phyloP scores from a whole-genome alignment of 257 asterid genomes.

The Fraxinus americana region DNA sequence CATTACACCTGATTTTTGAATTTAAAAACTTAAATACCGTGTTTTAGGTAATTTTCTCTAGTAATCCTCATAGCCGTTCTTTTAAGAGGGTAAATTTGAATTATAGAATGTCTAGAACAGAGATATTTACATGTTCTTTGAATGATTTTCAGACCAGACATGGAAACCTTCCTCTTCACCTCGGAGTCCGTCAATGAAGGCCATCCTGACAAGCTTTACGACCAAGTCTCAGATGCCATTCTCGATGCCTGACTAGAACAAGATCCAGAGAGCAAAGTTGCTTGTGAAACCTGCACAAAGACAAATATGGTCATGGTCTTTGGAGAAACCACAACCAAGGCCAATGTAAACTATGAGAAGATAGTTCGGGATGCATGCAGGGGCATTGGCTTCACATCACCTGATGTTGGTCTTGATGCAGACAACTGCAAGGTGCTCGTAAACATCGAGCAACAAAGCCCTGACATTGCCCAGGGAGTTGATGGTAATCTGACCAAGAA shows the following conservation, averaged over 20 bases:
- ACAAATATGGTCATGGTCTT: constrained; percentile 67
- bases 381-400: constrained; percentile 62
- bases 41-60: no score
- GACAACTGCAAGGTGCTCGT: constrained; percentile 70
- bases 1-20: no score
- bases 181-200: constrained; percentile 74
- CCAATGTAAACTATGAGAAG: constrained; percentile 59
- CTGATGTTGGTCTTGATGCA: constrained; percentile 70
- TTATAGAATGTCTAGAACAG: background rate
- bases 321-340: constrained; percentile 74
- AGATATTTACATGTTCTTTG: background rate
- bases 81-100: no score
- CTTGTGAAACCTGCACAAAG: constrained; percentile 72
- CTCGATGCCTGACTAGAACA: constrained; percentile 72
- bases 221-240: constrained; percentile 71
- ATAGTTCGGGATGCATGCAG: constrained; percentile 73
- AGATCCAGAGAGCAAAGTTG: constrained; percentile 72
- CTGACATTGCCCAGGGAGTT: constrained; percentile 73
- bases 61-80: no score
- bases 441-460: constrained; percentile 70
- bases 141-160: constrained; percentile 32
- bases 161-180: constrained; percentile 61
- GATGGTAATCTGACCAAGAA: constrained; percentile 73
- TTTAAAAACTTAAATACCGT: no score
- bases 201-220: constrained; percentile 77